Evolutionary conservation across 2,329 filamentous ascomycete species (phyloP), one percentile per base, ranked within the genome.

Genomic region (Byssothecium circinans): DNA sequence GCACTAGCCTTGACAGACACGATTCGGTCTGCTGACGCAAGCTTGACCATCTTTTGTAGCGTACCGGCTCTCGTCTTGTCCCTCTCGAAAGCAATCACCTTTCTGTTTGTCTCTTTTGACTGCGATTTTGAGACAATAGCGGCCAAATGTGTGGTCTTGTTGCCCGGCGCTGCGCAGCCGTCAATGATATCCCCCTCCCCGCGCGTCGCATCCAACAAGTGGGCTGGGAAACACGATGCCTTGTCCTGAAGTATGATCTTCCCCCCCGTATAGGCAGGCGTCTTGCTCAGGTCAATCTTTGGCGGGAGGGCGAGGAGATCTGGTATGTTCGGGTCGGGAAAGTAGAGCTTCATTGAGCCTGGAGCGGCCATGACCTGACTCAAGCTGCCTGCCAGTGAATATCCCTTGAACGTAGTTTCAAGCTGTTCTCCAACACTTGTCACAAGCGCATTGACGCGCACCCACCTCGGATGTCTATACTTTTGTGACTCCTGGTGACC

Each of bases 111-210:
- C 8, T 47, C 49, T 7, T 45, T n/a, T 50, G 47, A 43, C 59
- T 58, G 66, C 73, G 73, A 40, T 70, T 74, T 43, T 68, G 75
- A 40, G 2, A 94, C 64, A 4, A 96, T 82, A 2, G 90, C 87
- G 0, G 91, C 91, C 38, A 95, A 74, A 69, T 97, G 94, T 7
- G 92, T 97, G 1, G 94, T 97, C 74, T 99, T 99, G 71, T 99
- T 99, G 5, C 94, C 94, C 1, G 94, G 94, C 0, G 94, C 94
- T 0, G 94, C 89, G 67, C 92, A 97, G 0, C 89, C 89, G 70
- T 99, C 94, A n/a, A 97, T 82, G 8, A 95, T 77, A 62, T 94
- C 84, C 19, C 89, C 89, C 54, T 86, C 82, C 47, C 81, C 76
- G 8, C 82, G 74, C 0, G 74, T 74, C 0, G 87, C 84, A 42